Base-by-base conservation (phyloP, 495 filamentous ascomycete species). In the Penicillium waksmanii region DNA sequence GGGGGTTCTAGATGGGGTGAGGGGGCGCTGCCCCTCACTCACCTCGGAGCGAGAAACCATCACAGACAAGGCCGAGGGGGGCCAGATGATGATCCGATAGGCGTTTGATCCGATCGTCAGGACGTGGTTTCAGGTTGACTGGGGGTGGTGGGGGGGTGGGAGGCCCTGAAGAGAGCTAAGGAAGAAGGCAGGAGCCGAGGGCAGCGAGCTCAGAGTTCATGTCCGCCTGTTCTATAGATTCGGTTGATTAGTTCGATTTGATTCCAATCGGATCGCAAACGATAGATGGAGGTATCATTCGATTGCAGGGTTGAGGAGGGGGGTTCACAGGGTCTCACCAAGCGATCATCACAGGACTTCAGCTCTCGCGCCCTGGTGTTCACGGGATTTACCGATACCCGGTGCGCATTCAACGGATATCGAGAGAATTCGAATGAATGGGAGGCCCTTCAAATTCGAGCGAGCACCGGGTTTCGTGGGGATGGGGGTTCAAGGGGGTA, bases 21-120 rank as follows among this genome's bases (percentile, higher is more conserved):
- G 66, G 56, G 68, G 75, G 63, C 69, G 71, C 51, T 64, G 65
- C 66, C 71, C 75, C 57, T 77, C 76, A 63, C 57, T 62, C 53
- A 64, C 72, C 57, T 79, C 77, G 42, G 72, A 69, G 58, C 78
- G 71, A 56, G 72, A 73, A 46, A 77, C 77, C 78, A 80, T 80
- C 43, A 19, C 66, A 58, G 51, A 60, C 47, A 23, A 53, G 43
- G 42, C 36, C 46, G 51, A 25, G 51, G 25, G 35, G 25, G 54
- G 42, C 38, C 51, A 56, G 31, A 51, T 51, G 13, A 27, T 27
- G 46, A 48, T 48, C 46, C 6, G 46, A 15, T 48, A 25, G 50
- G 34, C n/a, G 38, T 56, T 65, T 36, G 55, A 34, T 65, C 38
- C 36, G 52, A 58, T 55, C 53, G 40, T 46, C 62, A 58, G 61